Evolutionary conservation across 2,329 filamentous ascomycete species (phyloP), one percentile per base, ranked within the genome.

Genomic region (Aspergillus persii): DNA sequence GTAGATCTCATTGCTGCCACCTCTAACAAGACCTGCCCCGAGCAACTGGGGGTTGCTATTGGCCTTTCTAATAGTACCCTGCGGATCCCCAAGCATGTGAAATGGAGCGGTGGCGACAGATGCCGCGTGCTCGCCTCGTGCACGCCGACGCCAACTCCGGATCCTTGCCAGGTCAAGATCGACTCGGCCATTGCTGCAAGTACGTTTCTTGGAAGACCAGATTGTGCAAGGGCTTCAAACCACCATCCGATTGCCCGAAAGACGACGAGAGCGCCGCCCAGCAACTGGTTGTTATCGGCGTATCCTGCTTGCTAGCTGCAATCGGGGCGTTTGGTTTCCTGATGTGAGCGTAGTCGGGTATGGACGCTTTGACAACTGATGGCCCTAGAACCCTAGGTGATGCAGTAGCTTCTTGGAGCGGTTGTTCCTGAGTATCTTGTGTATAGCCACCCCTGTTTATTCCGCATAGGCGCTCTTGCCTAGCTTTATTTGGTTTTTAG

Each of bases 1-100:
- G 59, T 63, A 8, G 64, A 63, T 56, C 55, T 66, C 15, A 52
- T 61, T 36, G 51, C 57, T 50, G 59, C 50, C 0, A 64, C 64
- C 23, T 57, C 59, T 9, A 60, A 63, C 49, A 50, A 44, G 8
- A 59, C 46, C 26, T 62, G 59, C 33, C 53, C 56, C 12, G 54
- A 33, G 2, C 49, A 61, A 12, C 18, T 12, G 49, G 63, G 29
- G 6, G 8, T 60, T 39, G 29, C 29, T 8, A 61, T 64, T 55
- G 55, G 59, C 53, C 56, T 61, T 12, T 57, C 54, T 1, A 33
- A 60, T 12, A 54, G 5, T 1, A 50, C 47, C 1, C 57, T 60
- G 50, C 18, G 15, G 5, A 8, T 39, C 1, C 44, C 30, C 23
- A 0, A 18, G 18, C 7, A 11, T 1, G 0, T 48, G 2, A 54